phyloP scores from a whole-genome alignment of 129 eudicot species.

The Erigeron canadensis region DNA sequence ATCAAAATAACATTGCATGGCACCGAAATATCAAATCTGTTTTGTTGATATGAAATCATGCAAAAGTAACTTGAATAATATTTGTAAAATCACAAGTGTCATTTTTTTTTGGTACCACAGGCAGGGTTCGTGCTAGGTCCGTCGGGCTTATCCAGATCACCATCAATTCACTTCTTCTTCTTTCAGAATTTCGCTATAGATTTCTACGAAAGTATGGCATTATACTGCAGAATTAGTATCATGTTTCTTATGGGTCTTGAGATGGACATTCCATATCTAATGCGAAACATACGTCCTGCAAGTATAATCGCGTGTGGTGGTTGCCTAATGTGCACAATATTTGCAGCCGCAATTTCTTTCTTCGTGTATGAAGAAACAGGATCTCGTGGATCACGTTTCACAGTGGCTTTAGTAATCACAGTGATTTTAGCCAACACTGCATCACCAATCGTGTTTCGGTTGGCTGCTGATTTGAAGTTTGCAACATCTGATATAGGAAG shows the following conservation, averaged over 20 bases:
- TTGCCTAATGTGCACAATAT: slow-evolving; percentile 56
- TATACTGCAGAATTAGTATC: slow-evolving; percentile 65
- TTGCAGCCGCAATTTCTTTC: slow-evolving; percentile 61
- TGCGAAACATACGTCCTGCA: slow-evolving; percentile 61
- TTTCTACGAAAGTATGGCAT: slow-evolving; percentile 74
- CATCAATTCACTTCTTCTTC: slow-evolving; percentile 54
- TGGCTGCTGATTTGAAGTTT: slow-evolving; percentile 73
- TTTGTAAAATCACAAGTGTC: not conserved
- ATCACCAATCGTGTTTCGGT: slow-evolving; percentile 68
- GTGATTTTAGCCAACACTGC: slow-evolving; percentile 71
- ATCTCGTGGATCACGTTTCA: slow-evolving; percentile 39
- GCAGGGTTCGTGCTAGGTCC: slow-evolving; percentile 94
- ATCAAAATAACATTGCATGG: not conserved
- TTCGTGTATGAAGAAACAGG: slow-evolving; percentile 54
- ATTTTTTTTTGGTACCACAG: slow-evolving; percentile 38
- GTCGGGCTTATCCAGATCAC: slow-evolving; percentile 62
- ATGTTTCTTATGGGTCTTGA: slow-evolving; percentile 92
- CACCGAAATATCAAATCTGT: not conserved
- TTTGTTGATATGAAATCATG: not conserved
- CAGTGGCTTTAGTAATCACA: slow-evolving; percentile 54
- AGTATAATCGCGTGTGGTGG: slow-evolving; percentile 53
- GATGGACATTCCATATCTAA: slow-evolving; percentile 62
- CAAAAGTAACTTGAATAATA: not conserved
- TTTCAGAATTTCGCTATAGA: slow-evolving; percentile 55
- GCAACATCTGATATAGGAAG: slow-evolving; percentile 81